phyloP scores from a whole-genome alignment of 345 rosid genomes.

The Kandelia obovata region DNA sequence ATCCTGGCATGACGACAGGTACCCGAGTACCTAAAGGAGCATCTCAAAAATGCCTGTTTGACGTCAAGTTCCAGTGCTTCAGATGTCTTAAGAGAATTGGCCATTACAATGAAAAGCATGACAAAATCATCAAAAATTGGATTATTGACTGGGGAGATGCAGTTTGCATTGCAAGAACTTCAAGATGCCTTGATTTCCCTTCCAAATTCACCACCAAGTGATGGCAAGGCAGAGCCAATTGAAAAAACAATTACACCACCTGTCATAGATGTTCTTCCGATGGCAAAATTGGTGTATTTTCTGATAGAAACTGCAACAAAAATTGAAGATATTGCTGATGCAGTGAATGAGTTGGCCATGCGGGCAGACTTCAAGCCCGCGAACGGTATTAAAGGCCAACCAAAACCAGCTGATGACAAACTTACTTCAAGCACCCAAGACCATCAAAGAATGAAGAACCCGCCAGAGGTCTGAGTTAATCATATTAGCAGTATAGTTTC shows the following conservation, averaged over 20 bases:
- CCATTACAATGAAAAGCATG: constrained; percentile 37
- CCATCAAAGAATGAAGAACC: constrained; percentile 19
- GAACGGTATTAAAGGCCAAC: constrained; percentile 21
- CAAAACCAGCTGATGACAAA: constrained; percentile 4
- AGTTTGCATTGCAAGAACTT: constrained; percentile 49
- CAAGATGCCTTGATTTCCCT: constrained; percentile 46
- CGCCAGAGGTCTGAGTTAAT: no score
- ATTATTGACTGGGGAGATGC: constrained; percentile 47
- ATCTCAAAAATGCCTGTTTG: constrained; percentile 39
- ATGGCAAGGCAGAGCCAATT: constrained; percentile 16
- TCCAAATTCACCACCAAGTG: constrained; percentile 25
- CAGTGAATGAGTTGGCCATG: constrained; percentile 46
- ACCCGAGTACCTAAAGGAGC: constrained; percentile 42
- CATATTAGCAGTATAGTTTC: background rate
- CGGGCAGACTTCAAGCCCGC: constrained; percentile 54
- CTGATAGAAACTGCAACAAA: constrained; percentile 52
- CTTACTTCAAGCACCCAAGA: constrained; percentile 8
- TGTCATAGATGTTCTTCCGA: constrained; percentile 53
- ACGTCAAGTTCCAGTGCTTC: constrained; percentile 39
- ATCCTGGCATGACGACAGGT: constrained; percentile 30
- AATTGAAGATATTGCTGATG: constrained; percentile 43
- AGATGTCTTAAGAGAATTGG: constrained; percentile 47
- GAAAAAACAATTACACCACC: constrained; percentile 18
- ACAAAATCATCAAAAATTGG: constrained; percentile 46
- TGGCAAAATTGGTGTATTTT: constrained; percentile 53